These are phyloP conservation scores for Cryoendolithus antarcticus DNA, from an alignment of 2,329 filamentous ascomycete species.

Conservation along the genomic window DNA sequence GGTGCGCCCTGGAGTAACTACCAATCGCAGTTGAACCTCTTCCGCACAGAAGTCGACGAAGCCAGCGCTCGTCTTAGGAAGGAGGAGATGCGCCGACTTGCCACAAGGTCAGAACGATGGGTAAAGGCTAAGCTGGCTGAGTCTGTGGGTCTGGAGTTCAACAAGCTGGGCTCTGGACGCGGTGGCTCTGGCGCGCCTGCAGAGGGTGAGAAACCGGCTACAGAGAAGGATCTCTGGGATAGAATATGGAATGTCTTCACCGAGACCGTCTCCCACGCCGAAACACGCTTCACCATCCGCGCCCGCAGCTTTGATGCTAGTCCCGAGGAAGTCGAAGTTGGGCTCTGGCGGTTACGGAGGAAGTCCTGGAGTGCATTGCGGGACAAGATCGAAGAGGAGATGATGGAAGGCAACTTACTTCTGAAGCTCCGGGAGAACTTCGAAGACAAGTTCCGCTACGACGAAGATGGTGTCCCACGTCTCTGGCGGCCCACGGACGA, in stretches of 20 bases:
- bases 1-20: slow-evolving; percentile 83
- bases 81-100: slow-evolving; percentile 90
- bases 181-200: slow-evolving; percentile 73
- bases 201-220: slow-evolving; percentile 55
- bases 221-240: slow-evolving; percentile 88
- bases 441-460: slow-evolving; percentile 97
- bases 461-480: slow-evolving; percentile 82
- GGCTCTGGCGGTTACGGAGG: slow-evolving; percentile 79
- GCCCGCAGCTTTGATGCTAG: slow-evolving; percentile 91
- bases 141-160: slow-evolving; percentile 85
- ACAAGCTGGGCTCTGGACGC: slow-evolving; percentile 81
- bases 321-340: slow-evolving; percentile 79
- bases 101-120: slow-evolving; percentile 85
- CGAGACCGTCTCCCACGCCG: slow-evolving; percentile 71
- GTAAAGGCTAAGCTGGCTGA: slow-evolving; percentile 79
- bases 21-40: slow-evolving; percentile 63
- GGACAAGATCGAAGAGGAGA: slow-evolving; percentile 88
- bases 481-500: slow-evolving; percentile 97
- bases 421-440: slow-evolving; percentile 96
- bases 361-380: slow-evolving; percentile 91
- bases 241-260: slow-evolving; percentile 83
- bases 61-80: slow-evolving; percentile 75
- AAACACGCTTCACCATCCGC: slow-evolving; percentile 71
- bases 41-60: slow-evolving; percentile 82
- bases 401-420: slow-evolving; percentile 93